These are phyloP conservation scores for Backusella sp. DNA, from an alignment of 192 early-diverging fungal species.

Conservation along the genomic window DNA sequence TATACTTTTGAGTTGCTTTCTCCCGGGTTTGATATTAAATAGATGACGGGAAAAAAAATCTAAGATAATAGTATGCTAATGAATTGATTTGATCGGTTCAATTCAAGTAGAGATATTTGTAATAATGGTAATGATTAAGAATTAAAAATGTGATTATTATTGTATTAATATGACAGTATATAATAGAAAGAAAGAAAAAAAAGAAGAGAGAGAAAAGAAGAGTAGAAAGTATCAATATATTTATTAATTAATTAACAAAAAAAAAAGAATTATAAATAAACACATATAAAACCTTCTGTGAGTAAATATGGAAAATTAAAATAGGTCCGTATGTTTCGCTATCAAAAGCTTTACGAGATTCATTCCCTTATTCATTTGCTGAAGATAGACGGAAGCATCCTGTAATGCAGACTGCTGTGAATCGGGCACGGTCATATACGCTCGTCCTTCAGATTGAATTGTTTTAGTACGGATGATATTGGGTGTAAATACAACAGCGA, in stretches of 20 bases:
- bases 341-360: constrained; percentile 17
- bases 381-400: constrained; percentile 20
- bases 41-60: background rate
- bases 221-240: background rate
- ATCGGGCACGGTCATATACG: background rate
- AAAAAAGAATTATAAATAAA: background rate
- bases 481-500: constrained; percentile 87
- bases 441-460: background rate
- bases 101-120: too few species aligned
- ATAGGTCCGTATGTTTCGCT: background rate
- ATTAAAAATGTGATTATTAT: too few species aligned
- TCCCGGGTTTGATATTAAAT: background rate
- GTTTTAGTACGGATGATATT: constrained; percentile 64
- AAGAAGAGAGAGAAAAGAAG: background rate
- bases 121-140: too few species aligned
- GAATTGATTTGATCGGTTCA: background rate
- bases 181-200: background rate
- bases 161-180: too few species aligned
- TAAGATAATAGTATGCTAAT: background rate
- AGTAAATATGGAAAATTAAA: constrained; percentile 1
- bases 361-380: constrained; percentile 36
- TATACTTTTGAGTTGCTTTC: background rate
- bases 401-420: constrained; percentile 5
- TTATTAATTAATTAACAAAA: background rate
- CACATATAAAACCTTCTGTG: background rate